Percentiles rank a stretch among this genome's conserved stretches.
Evolutionary conservation across 768 basidiomycete genomes (phyloP).

Genomic region (Artomyces pyxidatus): DNA sequence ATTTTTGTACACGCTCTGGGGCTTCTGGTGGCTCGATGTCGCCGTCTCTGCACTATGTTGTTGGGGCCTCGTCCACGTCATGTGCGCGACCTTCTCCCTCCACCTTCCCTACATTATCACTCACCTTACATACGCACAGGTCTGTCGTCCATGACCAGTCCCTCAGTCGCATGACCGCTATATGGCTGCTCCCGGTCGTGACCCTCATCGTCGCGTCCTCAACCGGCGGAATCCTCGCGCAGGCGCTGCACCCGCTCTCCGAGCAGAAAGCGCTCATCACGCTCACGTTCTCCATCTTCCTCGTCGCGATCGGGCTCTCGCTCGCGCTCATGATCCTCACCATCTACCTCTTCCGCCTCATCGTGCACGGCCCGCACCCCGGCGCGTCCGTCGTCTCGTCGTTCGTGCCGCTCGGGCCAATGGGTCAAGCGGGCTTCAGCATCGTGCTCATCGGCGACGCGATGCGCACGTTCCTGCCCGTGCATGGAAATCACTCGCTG

Average conservation of each 20-base stretch:
- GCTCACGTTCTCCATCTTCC: conserved; percentile 41
- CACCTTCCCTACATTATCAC: background rate
- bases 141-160: conserved; percentile 40
- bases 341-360: conserved; percentile 51
- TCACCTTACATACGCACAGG: background rate
- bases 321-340: conserved; percentile 62
- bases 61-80: conserved; percentile 55
- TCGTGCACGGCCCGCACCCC: conserved; percentile 45
- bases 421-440: conserved; percentile 57
- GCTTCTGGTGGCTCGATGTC: conserved; percentile 63
- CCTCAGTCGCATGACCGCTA: conserved; percentile 44
- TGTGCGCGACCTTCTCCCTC: conserved; percentile 35
- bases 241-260: conserved; percentile 38
- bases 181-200: conserved; percentile 73
- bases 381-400: conserved; percentile 43
- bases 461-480: conserved; percentile 31
- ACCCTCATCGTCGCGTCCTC: conserved; percentile 66
- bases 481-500: conserved; percentile 24
- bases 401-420: conserved; percentile 71
- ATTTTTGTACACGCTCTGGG: conserved; percentile 53
- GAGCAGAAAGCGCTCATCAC: conserved; percentile 46
- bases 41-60: conserved; percentile 47
- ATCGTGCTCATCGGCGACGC: conserved; percentile 48
- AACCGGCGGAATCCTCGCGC: conserved; percentile 51
- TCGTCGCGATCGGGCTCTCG: conserved; percentile 47